These are phyloP conservation scores for Haplographium delicatum DNA, from an alignment of 495 filamentous ascomycete genomes.

Conservation along the genomic window DNA sequence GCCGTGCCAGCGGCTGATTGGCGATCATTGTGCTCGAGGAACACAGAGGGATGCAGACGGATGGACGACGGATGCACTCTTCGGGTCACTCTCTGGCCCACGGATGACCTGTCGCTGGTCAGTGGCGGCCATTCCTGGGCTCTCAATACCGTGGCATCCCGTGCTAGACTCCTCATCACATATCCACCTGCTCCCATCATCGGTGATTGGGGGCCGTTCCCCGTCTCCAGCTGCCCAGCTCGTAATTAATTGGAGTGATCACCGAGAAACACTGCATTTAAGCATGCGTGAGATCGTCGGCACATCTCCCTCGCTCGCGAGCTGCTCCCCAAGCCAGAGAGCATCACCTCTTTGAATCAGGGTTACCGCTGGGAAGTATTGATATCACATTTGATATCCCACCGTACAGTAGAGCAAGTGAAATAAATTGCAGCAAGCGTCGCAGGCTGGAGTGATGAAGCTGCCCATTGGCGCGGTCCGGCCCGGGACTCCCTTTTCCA, in stretches of 20 bases:
- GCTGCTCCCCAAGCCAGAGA: too few species aligned
- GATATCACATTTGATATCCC: neutral
- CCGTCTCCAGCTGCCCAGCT: too few species aligned
- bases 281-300: too few species aligned
- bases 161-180: neutral
- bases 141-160: too few species aligned
- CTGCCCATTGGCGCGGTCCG: slow-evolving; percentile 14
- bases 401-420: too few species aligned
- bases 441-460: neutral
- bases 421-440: neutral
- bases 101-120: too few species aligned
- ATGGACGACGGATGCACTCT: too few species aligned
- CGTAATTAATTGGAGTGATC: neutral
- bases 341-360: neutral
- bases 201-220: slow-evolving; percentile 7
- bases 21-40: slow-evolving; percentile 8
- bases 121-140: neutral
- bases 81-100: too few species aligned
- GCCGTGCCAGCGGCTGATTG: slow-evolving; percentile 14
- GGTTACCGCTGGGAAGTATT: slow-evolving; percentile 1
- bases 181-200: neutral
- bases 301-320: too few species aligned
- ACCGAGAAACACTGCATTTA: too few species aligned
- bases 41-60: too few species aligned
- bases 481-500: neutral